Base-by-base conservation (phyloP, 768 basidiomycete species). In the Dacryopinax primogenitus region DNA sequence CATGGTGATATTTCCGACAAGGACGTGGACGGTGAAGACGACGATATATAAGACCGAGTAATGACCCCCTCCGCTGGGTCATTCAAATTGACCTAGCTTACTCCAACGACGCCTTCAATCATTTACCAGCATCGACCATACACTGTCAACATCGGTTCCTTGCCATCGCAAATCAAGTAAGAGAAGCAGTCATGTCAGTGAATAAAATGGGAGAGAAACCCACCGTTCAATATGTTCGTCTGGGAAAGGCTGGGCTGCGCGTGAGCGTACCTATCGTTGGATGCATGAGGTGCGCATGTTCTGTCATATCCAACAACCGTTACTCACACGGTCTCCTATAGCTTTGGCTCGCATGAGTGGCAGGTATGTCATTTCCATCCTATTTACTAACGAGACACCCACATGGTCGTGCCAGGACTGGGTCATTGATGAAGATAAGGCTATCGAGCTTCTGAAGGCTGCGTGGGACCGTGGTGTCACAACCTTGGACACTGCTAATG, bases 251-350 rank as follows among this genome's bases (percentile, higher is more conserved):
- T 1, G 74, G 75, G 28, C 69, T 76, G 28, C 68, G 69, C 18
- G 75, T 76, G 32, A 77, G 74, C 1, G 74, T 77, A 26, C 75
- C 75, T 3, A 73, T 76, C n/a, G 68, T 69, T 23, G 71, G 71
- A 0, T 67, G 66, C 23, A 72, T 72, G 71, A 41, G 64, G 3
- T 66, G 69, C 30, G 70, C 69, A 0, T 66, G 34, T 28, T 30
- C 66, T 1, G 34, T 65, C 34, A 69, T 67, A 68, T 41, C 12
- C 34, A 68, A 68, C 30, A 3, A 13, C 32, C 4, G 4, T 11
- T 4, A 6, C 21, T 58, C 26, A 58, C 51, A 6, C 4, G 30
- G 71, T 74, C 36, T 62, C 69, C 18, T 72, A 71, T 69, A 70
- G 70, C 58, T 66, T 70, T 41, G 73, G 73, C 23, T 67, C 70